These are phyloP conservation scores for Ustilago esculenta DNA, from an alignment of 1,284 basidiomycete species.

Conservation along the genomic window DNA sequence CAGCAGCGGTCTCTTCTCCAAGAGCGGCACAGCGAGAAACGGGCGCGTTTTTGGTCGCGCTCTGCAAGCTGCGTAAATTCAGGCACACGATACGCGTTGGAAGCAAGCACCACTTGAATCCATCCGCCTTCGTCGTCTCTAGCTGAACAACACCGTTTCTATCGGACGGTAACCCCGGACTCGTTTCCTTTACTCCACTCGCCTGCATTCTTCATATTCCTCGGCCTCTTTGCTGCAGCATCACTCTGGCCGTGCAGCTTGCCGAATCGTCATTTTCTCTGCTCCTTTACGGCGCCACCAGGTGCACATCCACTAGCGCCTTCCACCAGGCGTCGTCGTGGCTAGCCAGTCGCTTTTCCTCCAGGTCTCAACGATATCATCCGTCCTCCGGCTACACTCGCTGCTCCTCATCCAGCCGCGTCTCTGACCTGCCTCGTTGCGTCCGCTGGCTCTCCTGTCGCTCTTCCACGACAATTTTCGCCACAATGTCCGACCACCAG, in stretches of 20 bases:
- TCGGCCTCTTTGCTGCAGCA: slow-evolving; percentile 21
- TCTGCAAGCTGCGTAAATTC: background rate
- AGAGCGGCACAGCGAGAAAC: too few relatives aligned
- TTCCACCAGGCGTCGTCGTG: background rate
- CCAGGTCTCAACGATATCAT: too few relatives aligned
- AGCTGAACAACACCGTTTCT: slow-evolving; percentile 1
- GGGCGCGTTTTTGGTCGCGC: too few relatives aligned
- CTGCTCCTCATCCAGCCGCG: too few relatives aligned
- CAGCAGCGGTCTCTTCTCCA: too few relatives aligned
- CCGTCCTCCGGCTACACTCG: too few relatives aligned
- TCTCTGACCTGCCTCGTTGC: background rate
- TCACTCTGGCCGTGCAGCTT: background rate
- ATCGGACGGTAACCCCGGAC: slow-evolving; percentile 35
- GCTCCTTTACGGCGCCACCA: background rate
- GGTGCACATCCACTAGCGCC: slow-evolving; percentile 3
- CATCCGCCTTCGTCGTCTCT: slow-evolving; percentile 7
- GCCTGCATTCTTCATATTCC: background rate
- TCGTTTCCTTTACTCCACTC: slow-evolving; percentile 10
- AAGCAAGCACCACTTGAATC: too few relatives aligned
- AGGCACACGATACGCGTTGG: background rate
- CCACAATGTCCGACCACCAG: slow-evolving; percentile 42
- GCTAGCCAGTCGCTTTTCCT: background rate
- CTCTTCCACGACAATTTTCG: too few relatives aligned
- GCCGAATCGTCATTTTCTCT: background rate
- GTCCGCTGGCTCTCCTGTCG: background rate